Evolutionary conservation across 2,329 filamentous ascomycete genomes (phyloP), one percentile per base, ranked within the genome.

Genomic region (Penicillium glabrum): DNA sequence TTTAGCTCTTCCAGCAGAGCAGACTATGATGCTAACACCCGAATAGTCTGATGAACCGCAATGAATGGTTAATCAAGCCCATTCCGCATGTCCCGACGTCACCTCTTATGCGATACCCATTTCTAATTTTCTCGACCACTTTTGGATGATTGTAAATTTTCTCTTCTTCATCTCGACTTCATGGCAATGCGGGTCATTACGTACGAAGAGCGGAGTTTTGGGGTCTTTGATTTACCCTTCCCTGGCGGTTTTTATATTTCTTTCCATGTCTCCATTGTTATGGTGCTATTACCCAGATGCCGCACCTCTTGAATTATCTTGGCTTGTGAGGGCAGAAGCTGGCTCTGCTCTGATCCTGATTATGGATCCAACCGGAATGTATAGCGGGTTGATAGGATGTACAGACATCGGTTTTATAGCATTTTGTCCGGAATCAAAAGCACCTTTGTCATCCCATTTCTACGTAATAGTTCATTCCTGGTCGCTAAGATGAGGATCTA

Each of bases 1-100:
- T 39, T 70, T 73, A 83, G 83, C 44, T 83, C n/a, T n/a, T 51
- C 5, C n/a, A 33, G 24, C 19, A 23, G 21, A 7, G 11, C 19
- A 23, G 16, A 11, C 8, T 23, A 31, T 21, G 16, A 45, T 84
- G 89, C 66, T 93, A 87, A 67, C 92, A 90, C 31, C 85, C 87
- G 29, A 84, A 87, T 66, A 93, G 89, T 60, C 91, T 96, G 69
- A 83, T 86, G 24, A 93, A 88, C 46, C 90, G 37, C 47, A 29
- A 51, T 52, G 47, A 51, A 26, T 43, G 29, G 39, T 57, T 46
- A 29, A 29, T 46, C 37, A 26, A 39, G 29, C 54, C 48, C 54
- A 61, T 59, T 51, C 24, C 39, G 51, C 41, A 35, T 23, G 57
- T 33, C 26, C 39, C 45, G 46, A 57, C 27, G 35, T 46, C 19